Percentiles rank a stretch among this genome's conserved stretches.
phyloP scores from a whole-genome alignment of 169 alveolate species.

The Plasmodium yoelii region DNA sequence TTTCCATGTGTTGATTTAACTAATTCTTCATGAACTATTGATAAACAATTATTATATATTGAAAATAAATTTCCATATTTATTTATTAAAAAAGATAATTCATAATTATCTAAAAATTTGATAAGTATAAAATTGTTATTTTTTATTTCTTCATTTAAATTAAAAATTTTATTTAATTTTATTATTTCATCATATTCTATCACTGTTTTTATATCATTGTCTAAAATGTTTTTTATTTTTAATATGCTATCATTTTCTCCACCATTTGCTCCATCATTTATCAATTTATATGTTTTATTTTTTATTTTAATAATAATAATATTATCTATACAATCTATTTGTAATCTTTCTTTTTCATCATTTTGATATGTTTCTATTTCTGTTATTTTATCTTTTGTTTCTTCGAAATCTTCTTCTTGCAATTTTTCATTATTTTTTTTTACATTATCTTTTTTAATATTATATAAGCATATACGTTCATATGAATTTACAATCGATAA shows the following conservation, averaged over 20 bases:
- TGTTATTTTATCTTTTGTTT: background rate
- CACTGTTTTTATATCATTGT: constrained; percentile 6
- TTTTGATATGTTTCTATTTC: background rate
- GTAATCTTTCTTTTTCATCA: background rate
- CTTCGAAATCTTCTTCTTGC: constrained; percentile 29
- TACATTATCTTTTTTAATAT: constrained; percentile 24
- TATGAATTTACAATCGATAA: constrained; percentile 26
- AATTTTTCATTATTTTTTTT: constrained; percentile 30
- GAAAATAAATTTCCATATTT: constrained; percentile 32
- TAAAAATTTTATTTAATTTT: background rate
- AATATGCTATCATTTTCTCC: constrained; percentile 12
- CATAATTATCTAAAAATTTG: constrained; percentile 17
- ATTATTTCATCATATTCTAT: constrained; percentile 23
- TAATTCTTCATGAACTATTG: constrained; percentile 48
- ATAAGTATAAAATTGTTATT: constrained; percentile 19
- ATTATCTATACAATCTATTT: constrained; percentile 10
- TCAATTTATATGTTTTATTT: constrained; percentile 3
- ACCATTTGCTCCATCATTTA: background rate
- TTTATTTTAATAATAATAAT: constrained; percentile 12
- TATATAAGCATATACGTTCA: constrained; percentile 54
- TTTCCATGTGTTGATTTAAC: constrained; percentile 24
- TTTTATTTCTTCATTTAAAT: constrained; percentile 22
- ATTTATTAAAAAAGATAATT: constrained; percentile 6
- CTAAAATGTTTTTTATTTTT: constrained; percentile 38
- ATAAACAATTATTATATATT: constrained; percentile 44